Conservation (phyloP, 1,284 basidiomycete genomes). For the Sphaerobolus stellatus region DNA sequence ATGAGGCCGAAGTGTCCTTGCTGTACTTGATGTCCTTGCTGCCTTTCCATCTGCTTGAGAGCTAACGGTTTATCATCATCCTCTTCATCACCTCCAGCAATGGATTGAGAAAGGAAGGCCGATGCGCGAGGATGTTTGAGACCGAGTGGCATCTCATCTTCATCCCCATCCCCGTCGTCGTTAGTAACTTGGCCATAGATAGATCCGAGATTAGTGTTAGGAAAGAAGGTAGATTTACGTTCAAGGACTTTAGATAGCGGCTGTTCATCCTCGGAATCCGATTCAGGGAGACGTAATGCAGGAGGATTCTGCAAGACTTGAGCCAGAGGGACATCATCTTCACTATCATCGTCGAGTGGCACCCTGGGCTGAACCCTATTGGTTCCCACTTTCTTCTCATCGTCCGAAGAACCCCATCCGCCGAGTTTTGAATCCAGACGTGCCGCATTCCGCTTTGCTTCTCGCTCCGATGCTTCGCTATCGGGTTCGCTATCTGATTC, state of each 20-base stretch:
- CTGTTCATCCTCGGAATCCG: constrained; percentile 70
- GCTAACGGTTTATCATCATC: constrained; percentile 18
- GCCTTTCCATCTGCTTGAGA: constrained; percentile 17
- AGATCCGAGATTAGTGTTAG: constrained; percentile 45
- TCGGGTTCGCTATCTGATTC: constrained; percentile 53
- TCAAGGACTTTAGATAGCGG: constrained; percentile 60
- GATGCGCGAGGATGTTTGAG: constrained; percentile 52
- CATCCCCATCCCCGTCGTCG: constrained; percentile 26
- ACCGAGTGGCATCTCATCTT: constrained; percentile 58
- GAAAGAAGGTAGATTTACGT: constrained; percentile 50
- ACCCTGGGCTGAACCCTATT: constrained; percentile 24
- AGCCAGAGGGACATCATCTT: constrained; percentile 71
- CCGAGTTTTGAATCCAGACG: constrained; percentile 32
- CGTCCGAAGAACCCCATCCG: constrained; percentile 64
- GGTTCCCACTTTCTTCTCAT: constrained; percentile 44
- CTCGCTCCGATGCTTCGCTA: constrained; percentile 41
- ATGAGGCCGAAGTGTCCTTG: constrained; percentile 7
- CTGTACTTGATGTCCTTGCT: constrained; percentile 14
- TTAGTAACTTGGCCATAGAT: constrained; percentile 22
- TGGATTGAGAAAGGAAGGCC: constrained; percentile 4
- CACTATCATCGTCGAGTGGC: constrained; percentile 45
- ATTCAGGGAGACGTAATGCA: not conserved
- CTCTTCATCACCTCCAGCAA: constrained; percentile 8
- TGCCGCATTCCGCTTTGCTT: constrained; percentile 18
- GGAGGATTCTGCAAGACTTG: constrained; percentile 39